Evolutionary conservation across 2,329 filamentous ascomycete genomes (phyloP).

Genomic region (Pseudogymnoascus destructans): DNA sequence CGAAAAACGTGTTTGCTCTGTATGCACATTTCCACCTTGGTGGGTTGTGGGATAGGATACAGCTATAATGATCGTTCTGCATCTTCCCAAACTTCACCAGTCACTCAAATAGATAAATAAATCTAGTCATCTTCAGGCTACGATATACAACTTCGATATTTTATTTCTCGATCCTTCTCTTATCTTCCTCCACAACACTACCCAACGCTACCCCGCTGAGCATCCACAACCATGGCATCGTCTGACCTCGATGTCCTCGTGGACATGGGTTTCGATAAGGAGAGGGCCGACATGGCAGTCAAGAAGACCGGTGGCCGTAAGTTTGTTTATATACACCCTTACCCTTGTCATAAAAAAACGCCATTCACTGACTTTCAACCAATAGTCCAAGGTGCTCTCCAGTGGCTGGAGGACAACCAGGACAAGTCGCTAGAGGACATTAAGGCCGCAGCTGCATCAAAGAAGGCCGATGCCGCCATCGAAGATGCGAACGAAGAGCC

Average conservation of each 20-base stretch:
- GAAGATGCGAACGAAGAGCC: slow-evolving; percentile 42
- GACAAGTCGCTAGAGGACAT: slow-evolving; percentile 80
- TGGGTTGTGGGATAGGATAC: neutral
- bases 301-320: slow-evolving; percentile 69
- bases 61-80: neutral
- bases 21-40: slow-evolving; percentile 9
- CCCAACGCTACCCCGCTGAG: slow-evolving; percentile 13
- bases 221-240: slow-evolving; percentile 35
- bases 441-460: slow-evolving; percentile 33
- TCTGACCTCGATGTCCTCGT: slow-evolving; percentile 48
- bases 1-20: slow-evolving; percentile 11
- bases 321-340: slow-evolving; percentile 25
- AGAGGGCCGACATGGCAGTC: slow-evolving; percentile 69
- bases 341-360: neutral
- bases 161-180: neutral
- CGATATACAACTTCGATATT: neutral
- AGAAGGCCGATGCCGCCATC: slow-evolving; percentile 36
- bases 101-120: neutral
- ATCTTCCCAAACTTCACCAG: neutral
- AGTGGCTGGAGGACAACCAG: slow-evolving; percentile 89
- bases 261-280: slow-evolving; percentile 71
- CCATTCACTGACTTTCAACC: neutral
- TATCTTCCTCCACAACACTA: neutral
- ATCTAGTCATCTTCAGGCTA: neutral
- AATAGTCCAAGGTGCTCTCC: slow-evolving; percentile 72